Evolutionary conservation across 345 rosid species (phyloP).

Genomic region (Lepidium sativum): DNA sequence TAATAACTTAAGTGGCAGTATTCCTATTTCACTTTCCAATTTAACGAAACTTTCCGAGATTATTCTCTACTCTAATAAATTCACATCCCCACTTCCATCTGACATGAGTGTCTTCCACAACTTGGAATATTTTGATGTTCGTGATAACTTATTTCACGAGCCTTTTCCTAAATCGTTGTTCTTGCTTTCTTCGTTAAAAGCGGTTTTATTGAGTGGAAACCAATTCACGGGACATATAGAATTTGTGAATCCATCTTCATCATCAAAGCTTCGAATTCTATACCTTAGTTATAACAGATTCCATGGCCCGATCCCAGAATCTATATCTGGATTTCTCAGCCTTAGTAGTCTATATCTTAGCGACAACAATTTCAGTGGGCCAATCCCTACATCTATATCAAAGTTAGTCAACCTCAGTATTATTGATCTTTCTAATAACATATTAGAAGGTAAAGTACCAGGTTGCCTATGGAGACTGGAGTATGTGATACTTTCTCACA

Average conservation of each 20-base stretch:
- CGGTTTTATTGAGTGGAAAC: background rate
- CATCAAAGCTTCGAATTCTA: background rate
- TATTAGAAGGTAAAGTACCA: slow-evolving; percentile 1
- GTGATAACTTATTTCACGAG: background rate
- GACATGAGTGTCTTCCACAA: background rate
- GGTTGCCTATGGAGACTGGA: background rate
- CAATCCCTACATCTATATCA: background rate
- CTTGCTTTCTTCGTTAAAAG: background rate
- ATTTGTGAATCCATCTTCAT: background rate
- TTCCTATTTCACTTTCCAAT: background rate
- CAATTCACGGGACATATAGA: background rate
- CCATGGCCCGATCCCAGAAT: background rate
- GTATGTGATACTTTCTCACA: background rate
- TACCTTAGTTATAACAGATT: background rate
- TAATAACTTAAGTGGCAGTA: background rate
- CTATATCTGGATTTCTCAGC: background rate
- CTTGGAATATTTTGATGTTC: background rate
- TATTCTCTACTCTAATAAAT: background rate
- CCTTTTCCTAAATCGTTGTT: slow-evolving; percentile 1
- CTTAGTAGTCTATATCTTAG: fast-evolving
- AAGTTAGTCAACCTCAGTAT: background rate
- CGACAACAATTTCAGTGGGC: background rate
- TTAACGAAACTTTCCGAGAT: background rate
- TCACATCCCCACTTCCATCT: background rate
- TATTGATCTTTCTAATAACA: background rate